These are phyloP conservation scores for Escallonia herrerae DNA, from an alignment of 129 eudicot species.

Conservation along the genomic window DNA sequence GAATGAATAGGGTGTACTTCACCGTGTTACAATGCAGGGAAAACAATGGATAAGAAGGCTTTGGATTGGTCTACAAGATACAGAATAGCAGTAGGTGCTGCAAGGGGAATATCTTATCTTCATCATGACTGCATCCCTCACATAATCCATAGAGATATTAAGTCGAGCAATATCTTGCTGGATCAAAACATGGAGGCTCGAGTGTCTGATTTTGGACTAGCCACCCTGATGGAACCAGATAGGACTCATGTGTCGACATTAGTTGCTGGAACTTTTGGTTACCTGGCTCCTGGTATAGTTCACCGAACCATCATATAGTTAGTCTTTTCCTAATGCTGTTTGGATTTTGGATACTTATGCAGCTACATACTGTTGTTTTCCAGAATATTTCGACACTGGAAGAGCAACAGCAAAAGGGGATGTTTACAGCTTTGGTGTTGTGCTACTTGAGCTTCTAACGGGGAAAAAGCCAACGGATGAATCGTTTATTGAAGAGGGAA, in stretches of 20 bases:
- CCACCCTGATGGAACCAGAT: conserved; percentile 84
- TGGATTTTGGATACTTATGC: not conserved
- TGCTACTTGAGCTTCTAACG: conserved; percentile 77
- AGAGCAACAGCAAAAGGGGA: conserved; percentile 90
- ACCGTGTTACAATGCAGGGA: conserved; percentile 39
- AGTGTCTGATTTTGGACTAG: conserved; percentile 88
- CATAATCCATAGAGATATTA: conserved; percentile 89
- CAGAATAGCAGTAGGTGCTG: conserved; percentile 94
- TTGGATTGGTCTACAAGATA: conserved; percentile 83
- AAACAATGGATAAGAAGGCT: conserved; percentile 28
- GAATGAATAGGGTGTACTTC: too few species aligned
- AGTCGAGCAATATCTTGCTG: conserved; percentile 83
- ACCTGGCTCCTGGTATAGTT: conserved; percentile 83
- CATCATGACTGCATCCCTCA: conserved; percentile 95
- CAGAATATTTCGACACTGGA: conserved; percentile 95
- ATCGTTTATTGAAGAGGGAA: conserved; percentile 84
- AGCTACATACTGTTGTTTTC: not conserved
- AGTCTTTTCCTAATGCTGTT: not conserved
- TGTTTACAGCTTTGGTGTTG: conserved; percentile 93
- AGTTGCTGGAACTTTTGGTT: conserved; percentile 96
- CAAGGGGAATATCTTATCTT: conserved; percentile 91
- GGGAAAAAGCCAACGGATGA: conserved; percentile 86
- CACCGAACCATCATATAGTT: not conserved
- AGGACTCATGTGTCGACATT: conserved; percentile 85
- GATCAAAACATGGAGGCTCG: conserved; percentile 84